phyloP scores from a whole-genome alignment of 139 green algal species.

The Zygnema circumcarinatum region DNA sequence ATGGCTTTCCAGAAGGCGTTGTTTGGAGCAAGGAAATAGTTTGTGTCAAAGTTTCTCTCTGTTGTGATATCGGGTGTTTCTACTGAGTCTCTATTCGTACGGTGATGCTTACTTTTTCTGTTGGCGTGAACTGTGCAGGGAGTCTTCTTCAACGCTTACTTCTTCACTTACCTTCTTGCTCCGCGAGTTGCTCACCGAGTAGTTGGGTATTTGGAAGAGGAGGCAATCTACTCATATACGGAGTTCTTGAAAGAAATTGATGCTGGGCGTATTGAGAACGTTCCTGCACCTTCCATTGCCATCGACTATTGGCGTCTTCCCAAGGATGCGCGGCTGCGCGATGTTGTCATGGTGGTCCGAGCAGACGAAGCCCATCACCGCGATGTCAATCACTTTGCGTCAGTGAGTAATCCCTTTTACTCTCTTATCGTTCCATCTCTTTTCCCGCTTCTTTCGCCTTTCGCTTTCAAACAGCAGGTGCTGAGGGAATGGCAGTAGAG shows the following conservation, averaged over 20 bases:
- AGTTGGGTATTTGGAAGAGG: conserved; percentile 94
- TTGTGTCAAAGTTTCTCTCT: no score
- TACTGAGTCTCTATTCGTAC: no score
- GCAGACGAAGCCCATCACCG: conserved; percentile 81
- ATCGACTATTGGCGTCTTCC: conserved; percentile 67
- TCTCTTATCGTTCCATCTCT: conserved; percentile 1
- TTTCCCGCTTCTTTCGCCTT: not conserved
- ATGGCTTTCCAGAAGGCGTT: no score
- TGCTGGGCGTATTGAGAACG: conserved; percentile 68
- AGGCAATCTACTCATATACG: conserved; percentile 95
- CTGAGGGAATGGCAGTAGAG: not conserved
- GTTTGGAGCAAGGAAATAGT: no score
- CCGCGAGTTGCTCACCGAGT: conserved; percentile 83
- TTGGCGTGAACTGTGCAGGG: conserved; percentile 72
- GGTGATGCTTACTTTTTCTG: no score
- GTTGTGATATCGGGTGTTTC: no score
- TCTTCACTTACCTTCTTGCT: conserved; percentile 81
- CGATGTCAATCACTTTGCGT: conserved; percentile 85
- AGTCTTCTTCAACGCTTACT: conserved; percentile 89
- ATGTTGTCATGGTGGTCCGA: conserved; percentile 85
- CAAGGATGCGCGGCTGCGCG: conserved; percentile 70
- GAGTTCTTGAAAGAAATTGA: conserved; percentile 74
- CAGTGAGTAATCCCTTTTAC: conserved; percentile 22
- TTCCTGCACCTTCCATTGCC: conserved; percentile 72
- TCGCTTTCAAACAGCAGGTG: not conserved